Conservation (phyloP, 2,329 filamentous ascomycete genomes). For the Macrophomina pseudophaseolina region DNA sequence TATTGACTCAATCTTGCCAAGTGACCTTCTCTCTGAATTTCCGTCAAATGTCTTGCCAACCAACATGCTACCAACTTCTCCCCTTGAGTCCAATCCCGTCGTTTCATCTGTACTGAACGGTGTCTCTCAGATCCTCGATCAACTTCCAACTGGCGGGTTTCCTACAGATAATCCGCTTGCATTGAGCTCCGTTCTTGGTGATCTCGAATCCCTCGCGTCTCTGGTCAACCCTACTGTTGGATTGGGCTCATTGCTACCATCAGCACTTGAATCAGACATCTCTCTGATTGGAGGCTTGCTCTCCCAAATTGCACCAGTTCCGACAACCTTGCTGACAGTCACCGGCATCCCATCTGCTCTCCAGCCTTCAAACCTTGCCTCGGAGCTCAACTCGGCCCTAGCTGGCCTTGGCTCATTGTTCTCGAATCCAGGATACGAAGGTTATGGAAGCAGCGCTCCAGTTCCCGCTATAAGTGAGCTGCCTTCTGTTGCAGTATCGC, state of each 20-base stretch:
- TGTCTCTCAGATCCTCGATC: background rate
- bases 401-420: background rate
- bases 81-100: background rate
- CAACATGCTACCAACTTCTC: background rate
- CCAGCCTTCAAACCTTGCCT: background rate
- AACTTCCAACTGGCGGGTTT: background rate
- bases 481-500: background rate
- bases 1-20: background rate
- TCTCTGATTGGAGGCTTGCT: too few relatives aligned
- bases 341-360: background rate
- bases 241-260: too few relatives aligned
- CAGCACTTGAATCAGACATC: too few relatives aligned
- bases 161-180: background rate
- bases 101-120: background rate
- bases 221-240: too few relatives aligned
- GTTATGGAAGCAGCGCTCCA: too few relatives aligned
- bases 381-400: background rate
- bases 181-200: background rate
- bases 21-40: background rate
- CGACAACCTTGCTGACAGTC: background rate
- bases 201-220: background rate
- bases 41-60: background rate
- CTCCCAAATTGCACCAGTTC: background rate
- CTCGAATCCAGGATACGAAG: too few relatives aligned
- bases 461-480: background rate